Percentiles rank a stretch among this genome's conserved stretches.
Evolutionary conservation across 352 stramenopile species (phyloP).

Genomic region (Phytophthora citricola): DNA sequence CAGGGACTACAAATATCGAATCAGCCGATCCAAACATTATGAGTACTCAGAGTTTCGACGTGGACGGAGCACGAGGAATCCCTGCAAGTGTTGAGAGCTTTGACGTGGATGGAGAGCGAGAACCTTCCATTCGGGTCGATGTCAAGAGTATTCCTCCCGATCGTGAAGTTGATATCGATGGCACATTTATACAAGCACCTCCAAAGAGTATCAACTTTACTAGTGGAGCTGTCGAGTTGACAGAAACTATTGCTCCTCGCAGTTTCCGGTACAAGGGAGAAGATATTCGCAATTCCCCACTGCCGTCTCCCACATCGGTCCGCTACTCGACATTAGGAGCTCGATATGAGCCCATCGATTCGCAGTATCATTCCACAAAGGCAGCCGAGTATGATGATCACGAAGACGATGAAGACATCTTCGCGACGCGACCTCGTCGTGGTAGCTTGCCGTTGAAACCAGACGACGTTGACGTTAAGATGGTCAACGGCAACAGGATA

Average conservation of each 20-base stretch:
- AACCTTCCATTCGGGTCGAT: constrained; percentile 45
- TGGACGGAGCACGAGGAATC: constrained; percentile 54
- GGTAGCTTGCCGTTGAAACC: constrained; percentile 49
- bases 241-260: constrained; percentile 51
- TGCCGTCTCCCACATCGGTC: constrained; percentile 50
- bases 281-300: constrained; percentile 36
- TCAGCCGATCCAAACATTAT: constrained; percentile 17
- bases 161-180: constrained; percentile 45
- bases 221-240: constrained; percentile 57
- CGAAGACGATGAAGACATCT: constrained; percentile 42
- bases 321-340: constrained; percentile 67
- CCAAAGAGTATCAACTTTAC: constrained; percentile 81
- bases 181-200: constrained; percentile 39
- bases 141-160: constrained; percentile 67
- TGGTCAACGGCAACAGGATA: constrained; percentile 19
- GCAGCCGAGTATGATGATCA: constrained; percentile 72
- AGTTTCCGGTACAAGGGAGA: constrained; percentile 79
- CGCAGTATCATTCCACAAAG: constrained; percentile 78
- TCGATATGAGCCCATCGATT: constrained; percentile 69
- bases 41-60: constrained; percentile 60
- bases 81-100: constrained; percentile 49
- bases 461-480: constrained; percentile 21
- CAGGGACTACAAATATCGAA: constrained; percentile 11
- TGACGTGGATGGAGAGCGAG: constrained; percentile 63
- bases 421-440: constrained; percentile 35